These are phyloP conservation scores for Sordariomycetes sp. DNA, from an alignment of 2,329 filamentous ascomycete genomes.

Conservation along the genomic window DNA sequence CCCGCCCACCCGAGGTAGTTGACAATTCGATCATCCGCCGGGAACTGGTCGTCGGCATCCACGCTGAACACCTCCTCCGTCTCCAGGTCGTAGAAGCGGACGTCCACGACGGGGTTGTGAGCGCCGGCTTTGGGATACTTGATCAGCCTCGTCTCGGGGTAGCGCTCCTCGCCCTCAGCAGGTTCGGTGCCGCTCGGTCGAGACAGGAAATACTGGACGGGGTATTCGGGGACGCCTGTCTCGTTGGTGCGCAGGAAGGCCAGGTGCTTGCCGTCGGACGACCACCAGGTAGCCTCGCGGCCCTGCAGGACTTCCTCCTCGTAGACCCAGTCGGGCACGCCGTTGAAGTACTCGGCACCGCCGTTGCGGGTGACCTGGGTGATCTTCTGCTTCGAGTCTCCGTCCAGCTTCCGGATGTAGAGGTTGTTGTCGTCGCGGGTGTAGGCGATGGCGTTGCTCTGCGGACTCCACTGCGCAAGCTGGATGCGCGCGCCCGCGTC, in stretches of 20 bases:
- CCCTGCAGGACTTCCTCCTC: constrained; percentile 59
- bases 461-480: constrained; percentile 82
- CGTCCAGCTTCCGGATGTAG: constrained; percentile 59
- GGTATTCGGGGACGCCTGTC: constrained; percentile 81
- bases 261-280: constrained; percentile 76
- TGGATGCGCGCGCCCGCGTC: constrained; percentile 61
- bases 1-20: constrained; percentile 91
- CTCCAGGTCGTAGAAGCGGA: constrained; percentile 80
- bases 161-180: constrained; percentile 64
- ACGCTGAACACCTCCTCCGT: constrained; percentile 74
- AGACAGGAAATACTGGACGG: constrained; percentile 86
- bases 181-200: constrained; percentile 69
- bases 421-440: constrained; percentile 78
- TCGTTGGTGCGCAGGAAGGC: constrained; percentile 94
- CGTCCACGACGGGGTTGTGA: constrained; percentile 81
- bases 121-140: constrained; percentile 97
- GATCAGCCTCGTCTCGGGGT: constrained; percentile 83
- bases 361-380: constrained; percentile 78
- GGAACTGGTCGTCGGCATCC: constrained; percentile 66
- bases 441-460: constrained; percentile 80
- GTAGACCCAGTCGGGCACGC: constrained; percentile 95
- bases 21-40: constrained; percentile 76
- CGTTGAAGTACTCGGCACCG: constrained; percentile 83
- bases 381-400: constrained; percentile 35
- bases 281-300: constrained; percentile 92